phyloP scores from a whole-genome alignment of 2,329 filamentous ascomycete genomes.

The Exophiala sp. region DNA sequence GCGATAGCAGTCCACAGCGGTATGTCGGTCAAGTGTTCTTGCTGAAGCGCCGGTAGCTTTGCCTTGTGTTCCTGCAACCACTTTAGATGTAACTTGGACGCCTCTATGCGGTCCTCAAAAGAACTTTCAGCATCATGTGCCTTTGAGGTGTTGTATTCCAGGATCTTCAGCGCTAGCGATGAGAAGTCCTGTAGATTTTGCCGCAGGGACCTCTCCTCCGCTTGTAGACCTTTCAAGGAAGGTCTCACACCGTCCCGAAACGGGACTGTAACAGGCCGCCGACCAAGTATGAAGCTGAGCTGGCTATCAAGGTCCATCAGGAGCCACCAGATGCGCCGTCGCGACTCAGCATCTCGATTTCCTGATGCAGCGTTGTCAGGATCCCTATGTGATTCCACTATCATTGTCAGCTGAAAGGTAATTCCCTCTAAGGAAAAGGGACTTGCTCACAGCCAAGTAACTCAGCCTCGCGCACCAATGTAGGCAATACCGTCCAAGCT shows the following conservation, averaged over 20 bases:
- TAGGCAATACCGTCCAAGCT: slow-evolving; percentile 17
- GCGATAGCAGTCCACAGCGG: slow-evolving; percentile 6
- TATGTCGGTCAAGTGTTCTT: slow-evolving; percentile 5
- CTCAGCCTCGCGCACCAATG: slow-evolving; percentile 17
- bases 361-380: neutral
- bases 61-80: slow-evolving; percentile 10
- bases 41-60: slow-evolving; percentile 9
- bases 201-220: slow-evolving; percentile 5
- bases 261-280: slow-evolving; percentile 11
- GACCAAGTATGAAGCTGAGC: slow-evolving; percentile 22
- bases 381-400: slow-evolving; percentile 12
- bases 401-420: neutral
- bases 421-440: neutral
- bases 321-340: slow-evolving; percentile 22
- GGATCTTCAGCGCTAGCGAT: slow-evolving; percentile 11
- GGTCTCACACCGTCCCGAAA: slow-evolving; percentile 6
- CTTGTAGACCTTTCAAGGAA: neutral
- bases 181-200: slow-evolving; percentile 13
- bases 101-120: neutral
- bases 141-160: slow-evolving; percentile 4
- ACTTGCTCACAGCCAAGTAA: slow-evolving; percentile 15
- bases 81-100: slow-evolving; percentile 2
- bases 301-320: slow-evolving; percentile 18
- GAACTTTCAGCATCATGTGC: neutral
- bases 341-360: slow-evolving; percentile 3